Evolutionary conservation across 129 eudicot genomes (phyloP).

Genomic region (Daucus carota): DNA sequence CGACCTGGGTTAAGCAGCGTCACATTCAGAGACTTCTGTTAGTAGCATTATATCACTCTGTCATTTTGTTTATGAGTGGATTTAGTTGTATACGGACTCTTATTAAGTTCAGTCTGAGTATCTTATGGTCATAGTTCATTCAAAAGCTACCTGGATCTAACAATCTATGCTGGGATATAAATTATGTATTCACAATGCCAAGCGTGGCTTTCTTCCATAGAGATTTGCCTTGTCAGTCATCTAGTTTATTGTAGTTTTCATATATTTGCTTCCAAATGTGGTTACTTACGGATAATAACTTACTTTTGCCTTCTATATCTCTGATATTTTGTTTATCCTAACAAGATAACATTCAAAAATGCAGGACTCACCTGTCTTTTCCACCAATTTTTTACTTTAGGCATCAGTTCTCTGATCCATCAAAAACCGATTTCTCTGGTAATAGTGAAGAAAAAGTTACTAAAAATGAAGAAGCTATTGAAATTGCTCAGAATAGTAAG

Average conservation of each 20-base stretch:
- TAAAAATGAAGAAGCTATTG: conserved; percentile 20
- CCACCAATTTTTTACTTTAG: conserved; percentile 27
- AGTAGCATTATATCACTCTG: not conserved
- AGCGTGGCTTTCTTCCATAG: not conserved
- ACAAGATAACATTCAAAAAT: not conserved
- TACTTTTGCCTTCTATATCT: not conserved
- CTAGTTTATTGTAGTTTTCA: not conserved
- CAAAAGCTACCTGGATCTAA: not conserved
- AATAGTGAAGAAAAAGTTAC: conserved; percentile 36
- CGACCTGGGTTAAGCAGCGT: conserved; percentile 36
- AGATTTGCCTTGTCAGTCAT: not conserved
- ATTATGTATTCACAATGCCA: not conserved
- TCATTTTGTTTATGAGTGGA: not conserved
- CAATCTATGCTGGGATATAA: not conserved
- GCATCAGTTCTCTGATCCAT: conserved; percentile 60
- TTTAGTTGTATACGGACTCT: not conserved
- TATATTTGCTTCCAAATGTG: not conserved
- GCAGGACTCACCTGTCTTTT: conserved; percentile 95
- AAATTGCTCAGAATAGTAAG: conserved; percentile 23
- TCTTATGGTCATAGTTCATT: not conserved
- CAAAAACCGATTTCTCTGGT: conserved; percentile 56
- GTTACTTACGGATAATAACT: not conserved
- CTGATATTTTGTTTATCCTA: not conserved
- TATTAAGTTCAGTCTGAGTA: not conserved
- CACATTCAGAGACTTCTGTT: not conserved